Base-by-base conservation (phyloP, 139 green algal species). In the Trebouxia sp. region DNA sequence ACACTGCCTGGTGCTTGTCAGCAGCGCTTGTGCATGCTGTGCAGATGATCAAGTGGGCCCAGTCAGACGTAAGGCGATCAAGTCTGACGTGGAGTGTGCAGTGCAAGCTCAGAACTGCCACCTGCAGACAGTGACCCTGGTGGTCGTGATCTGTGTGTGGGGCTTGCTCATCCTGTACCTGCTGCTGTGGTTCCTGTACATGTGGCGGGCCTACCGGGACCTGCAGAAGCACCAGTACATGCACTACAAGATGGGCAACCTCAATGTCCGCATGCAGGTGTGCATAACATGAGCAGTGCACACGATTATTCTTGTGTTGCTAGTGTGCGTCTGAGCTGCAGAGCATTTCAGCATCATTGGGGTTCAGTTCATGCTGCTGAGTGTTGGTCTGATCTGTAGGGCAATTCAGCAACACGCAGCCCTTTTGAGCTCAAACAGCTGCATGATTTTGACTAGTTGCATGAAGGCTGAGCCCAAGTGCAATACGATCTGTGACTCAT, bases 191-290 rank as follows among this genome's bases (percentile, higher is more conserved):
- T 45, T 45, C 10, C n/a, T 10, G 0, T 79, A 62, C 28, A 42
- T 79, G 45, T 79, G 47, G 45, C 9, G 47, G 47, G 72, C 72
- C 28, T 45, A 35, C 43, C 4, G 32, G 28, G 45, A 55, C 45
- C 47, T 79, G 10, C 43, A 79, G 72, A 53, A 65, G 30, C 47
- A 65, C 7, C 72, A 45, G 8, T 79, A 79, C 45, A 79, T 43
- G n/a, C 17, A 79, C 28, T 62, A 65, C n/a, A 79, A 79, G 43
- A 79, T 79, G 72, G 72, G 45, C 14, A 62, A 79, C 17, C 43
- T 79, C 14, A 42, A 65, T 55, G 45, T 79, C 30, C 43, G 45
- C 45, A 65, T 79, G 28, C 43, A 65, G 72, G 72, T 79, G 28
- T 43, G 62, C 15, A 5, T 15, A 26, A 17, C 24, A 53, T 53